Conservation (phyloP, 805 yeast species). For the Candida palmyrensis region DNA sequence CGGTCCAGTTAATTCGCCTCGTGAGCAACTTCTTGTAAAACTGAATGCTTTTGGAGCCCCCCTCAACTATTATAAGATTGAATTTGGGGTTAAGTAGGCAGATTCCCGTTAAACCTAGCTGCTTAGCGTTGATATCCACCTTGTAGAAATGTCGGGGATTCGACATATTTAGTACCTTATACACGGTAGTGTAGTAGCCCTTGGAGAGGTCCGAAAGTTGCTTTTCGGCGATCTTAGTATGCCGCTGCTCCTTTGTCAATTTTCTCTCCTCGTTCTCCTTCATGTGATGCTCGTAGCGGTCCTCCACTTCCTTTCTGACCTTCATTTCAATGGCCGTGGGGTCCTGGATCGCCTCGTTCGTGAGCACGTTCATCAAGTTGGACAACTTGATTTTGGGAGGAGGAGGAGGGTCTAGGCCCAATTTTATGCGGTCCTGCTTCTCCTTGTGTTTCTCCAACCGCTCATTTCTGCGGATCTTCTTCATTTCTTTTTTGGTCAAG, state of each 20-base stretch:
- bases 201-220: constrained; percentile 46
- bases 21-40: constrained; percentile 59
- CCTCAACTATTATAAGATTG: constrained; percentile 68
- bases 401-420: constrained; percentile 85
- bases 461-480: constrained; percentile 65
- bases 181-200: constrained; percentile 58
- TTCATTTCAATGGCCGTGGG: constrained; percentile 81
- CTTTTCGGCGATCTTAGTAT: constrained; percentile 38
- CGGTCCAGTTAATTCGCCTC: constrained; percentile 67
- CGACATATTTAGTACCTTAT: constrained; percentile 45
- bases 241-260: constrained; percentile 52
- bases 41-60: constrained; percentile 57
- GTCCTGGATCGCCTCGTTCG: constrained; percentile 80
- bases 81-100: constrained; percentile 42
- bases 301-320: constrained; percentile 65
- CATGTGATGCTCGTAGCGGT: constrained; percentile 56
- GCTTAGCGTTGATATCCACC: constrained; percentile 76
- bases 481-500: constrained; percentile 73
- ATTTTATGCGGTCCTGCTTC: constrained; percentile 66
- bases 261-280: constrained; percentile 57
- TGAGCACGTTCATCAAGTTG: constrained; percentile 80
- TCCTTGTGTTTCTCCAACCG: constrained; percentile 62
- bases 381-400: constrained; percentile 82
- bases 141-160: constrained; percentile 70
- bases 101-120: constrained; percentile 61